These are phyloP conservation scores for Oryza australiensis DNA, from an alignment of 176 grass and related monocot genomes.

Conservation along the genomic window DNA sequence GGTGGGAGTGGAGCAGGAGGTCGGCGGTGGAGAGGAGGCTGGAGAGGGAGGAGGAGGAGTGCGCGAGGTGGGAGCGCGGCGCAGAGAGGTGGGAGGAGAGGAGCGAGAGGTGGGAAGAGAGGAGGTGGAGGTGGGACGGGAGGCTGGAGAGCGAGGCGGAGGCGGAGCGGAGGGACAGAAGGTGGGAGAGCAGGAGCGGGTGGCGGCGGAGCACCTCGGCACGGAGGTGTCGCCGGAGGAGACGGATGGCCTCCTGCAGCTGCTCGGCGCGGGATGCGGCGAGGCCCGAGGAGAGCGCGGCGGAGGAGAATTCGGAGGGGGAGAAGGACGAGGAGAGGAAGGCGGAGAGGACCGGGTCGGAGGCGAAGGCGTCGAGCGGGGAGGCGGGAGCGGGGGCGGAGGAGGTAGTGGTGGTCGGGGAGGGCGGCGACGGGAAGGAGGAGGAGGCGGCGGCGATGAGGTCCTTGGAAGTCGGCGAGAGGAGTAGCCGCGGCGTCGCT, in stretches of 20 bases:
- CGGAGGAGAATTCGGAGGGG: constrained; percentile 82
- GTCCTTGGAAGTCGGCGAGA: constrained; percentile 58
- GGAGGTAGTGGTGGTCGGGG: not conserved
- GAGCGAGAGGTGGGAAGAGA: constrained; percentile 74
- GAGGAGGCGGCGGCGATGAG: constrained; percentile 37
- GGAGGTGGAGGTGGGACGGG: constrained; percentile 61
- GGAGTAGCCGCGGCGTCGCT: constrained; percentile 46
- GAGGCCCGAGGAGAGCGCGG: constrained; percentile 85
- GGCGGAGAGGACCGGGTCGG: constrained; percentile 86
- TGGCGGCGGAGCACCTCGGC: constrained; percentile 89
- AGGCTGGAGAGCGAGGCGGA: constrained; percentile 67
- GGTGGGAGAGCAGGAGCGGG: constrained; percentile 78
- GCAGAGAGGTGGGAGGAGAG: constrained; percentile 79
- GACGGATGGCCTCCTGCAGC: constrained; percentile 84
- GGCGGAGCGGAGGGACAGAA: constrained; percentile 88
- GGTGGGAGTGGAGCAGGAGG: constrained; percentile 78
- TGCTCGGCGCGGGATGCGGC: constrained; percentile 82
- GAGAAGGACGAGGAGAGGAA: constrained; percentile 90
- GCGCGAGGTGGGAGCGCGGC: constrained; percentile 61
- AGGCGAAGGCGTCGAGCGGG: constrained; percentile 82
- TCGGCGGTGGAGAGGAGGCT: constrained; percentile 84
- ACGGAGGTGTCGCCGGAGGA: constrained; percentile 80
- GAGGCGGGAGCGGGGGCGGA: constrained; percentile 41
- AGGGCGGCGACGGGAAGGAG: constrained; percentile 43
- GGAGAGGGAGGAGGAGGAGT: constrained; percentile 79